These are phyloP conservation scores for Fusarium camptoceras DNA, from an alignment of 2,329 filamentous ascomycete species.

Conservation along the genomic window DNA sequence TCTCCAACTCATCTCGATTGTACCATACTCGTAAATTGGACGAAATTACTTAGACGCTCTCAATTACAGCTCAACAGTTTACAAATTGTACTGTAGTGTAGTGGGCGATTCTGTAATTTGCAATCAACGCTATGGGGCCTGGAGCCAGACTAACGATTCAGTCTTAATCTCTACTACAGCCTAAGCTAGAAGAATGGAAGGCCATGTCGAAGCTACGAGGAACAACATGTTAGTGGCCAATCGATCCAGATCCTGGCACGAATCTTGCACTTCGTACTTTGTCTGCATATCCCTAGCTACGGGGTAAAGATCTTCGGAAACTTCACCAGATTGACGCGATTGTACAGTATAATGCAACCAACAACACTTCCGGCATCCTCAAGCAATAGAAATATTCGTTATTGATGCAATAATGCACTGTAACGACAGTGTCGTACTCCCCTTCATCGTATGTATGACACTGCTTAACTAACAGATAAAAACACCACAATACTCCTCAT, in stretches of 20 bases:
- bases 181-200: slow-evolving; percentile 19
- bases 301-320: neutral
- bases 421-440: slow-evolving; percentile 3
- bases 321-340: neutral
- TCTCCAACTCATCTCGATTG: neutral
- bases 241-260: neutral
- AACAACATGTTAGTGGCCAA: slow-evolving; percentile 11
- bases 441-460: slow-evolving; percentile 12
- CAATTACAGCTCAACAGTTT: slow-evolving; percentile 17
- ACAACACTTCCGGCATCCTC: neutral
- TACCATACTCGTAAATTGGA: slow-evolving; percentile 3
- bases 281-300: neutral
- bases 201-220: slow-evolving; percentile 26
- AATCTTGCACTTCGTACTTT: neutral
- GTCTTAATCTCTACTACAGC: neutral
- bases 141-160: slow-evolving; percentile 17
- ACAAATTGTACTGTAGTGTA: neutral
- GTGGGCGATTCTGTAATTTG: slow-evolving; percentile 26
- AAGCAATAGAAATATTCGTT: slow-evolving; percentile 25
- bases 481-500: neutral
- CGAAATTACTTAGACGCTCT: slow-evolving; percentile 20
- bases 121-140: slow-evolving; percentile 27
- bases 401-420: slow-evolving; percentile 13
- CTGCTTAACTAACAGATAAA: slow-evolving; percentile 5
- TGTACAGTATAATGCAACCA: neutral